Evolutionary conservation across 495 filamentous ascomycete genomes (phyloP).

Genomic region (Trichoderma orchidacearum): DNA sequence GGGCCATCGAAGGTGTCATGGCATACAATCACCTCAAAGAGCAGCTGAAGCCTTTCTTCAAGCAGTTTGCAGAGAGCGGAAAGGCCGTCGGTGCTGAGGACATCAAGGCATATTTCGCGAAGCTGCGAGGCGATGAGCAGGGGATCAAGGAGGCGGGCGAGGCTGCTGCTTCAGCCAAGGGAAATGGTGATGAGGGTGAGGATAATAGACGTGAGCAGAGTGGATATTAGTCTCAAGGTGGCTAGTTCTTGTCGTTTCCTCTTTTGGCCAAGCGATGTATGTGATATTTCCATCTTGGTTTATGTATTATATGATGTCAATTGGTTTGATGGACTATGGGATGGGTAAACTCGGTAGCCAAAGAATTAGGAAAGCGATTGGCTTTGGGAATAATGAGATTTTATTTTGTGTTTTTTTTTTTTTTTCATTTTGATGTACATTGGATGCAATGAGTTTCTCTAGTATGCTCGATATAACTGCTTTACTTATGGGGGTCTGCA

Average conservation of each 20-base stretch:
- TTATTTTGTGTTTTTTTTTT: too few relatives aligned
- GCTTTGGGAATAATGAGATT: too few relatives aligned
- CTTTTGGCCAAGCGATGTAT: too few relatives aligned
- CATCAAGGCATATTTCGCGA: slow-evolving; percentile 91
- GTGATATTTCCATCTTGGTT: too few relatives aligned
- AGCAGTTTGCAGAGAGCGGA: slow-evolving; percentile 85
- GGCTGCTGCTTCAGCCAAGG: slow-evolving; percentile 10
- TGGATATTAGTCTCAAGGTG: slow-evolving; percentile 28
- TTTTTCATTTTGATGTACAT: too few relatives aligned
- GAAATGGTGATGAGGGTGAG: slow-evolving; percentile 27
- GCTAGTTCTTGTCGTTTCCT: not conserved
- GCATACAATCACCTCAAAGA: slow-evolving; percentile 92
- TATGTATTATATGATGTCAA: too few relatives aligned
- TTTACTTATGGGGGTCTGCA: too few relatives aligned
- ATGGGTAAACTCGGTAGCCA: too few relatives aligned
- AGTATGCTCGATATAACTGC: too few relatives aligned
- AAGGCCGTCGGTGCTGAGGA: slow-evolving; percentile 80
- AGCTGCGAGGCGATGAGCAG: slow-evolving; percentile 72
- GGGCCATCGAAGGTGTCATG: slow-evolving; percentile 94
- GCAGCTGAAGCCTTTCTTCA: slow-evolving; percentile 80
- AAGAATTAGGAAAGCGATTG: too few relatives aligned
- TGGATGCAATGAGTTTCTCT: too few relatives aligned
- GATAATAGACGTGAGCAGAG: slow-evolving; percentile 33
- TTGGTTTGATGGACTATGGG: too few relatives aligned
- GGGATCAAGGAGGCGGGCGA: slow-evolving; percentile 34